Base-by-base conservation (phyloP, 768 basidiomycete genomes). In the Roridomyces roridus region DNA sequence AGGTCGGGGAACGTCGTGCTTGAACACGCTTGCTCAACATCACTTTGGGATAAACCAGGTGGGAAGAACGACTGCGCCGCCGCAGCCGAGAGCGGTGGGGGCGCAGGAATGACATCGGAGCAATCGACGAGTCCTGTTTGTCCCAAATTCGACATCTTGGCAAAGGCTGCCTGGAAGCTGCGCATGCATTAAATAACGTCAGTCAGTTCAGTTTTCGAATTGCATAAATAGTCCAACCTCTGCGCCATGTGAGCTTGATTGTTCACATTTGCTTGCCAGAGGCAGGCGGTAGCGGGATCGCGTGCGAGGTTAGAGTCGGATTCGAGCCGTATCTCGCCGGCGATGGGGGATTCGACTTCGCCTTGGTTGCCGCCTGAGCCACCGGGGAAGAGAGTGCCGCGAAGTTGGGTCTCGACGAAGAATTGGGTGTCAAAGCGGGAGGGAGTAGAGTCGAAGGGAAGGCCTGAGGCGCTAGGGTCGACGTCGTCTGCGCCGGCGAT, bases 51-150 rank as follows among this genome's bases (percentile, higher is more conserved):
- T n/a, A n/a, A n/a, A n/a, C n/a, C n/a, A n/a, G n/a, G n/a, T n/a
- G n/a, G n/a, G n/a, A n/a, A n/a, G n/a, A n/a, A n/a, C n/a, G n/a
- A n/a, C n/a, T n/a, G n/a, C n/a, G n/a, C n/a, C n/a, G n/a, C n/a
- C n/a, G n/a, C n/a, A n/a, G n/a, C n/a, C n/a, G n/a, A n/a, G 34
- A 51, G 37, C 18, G 67, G 51, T n/a, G 42, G 51, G 11, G 65
- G 63, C 21, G 54, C 48, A 17, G 74, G 74, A 15, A 75, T 71
- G 44, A 73, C 69, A 24, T 75, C 73, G 4, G 73, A 74, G 60
- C 75, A 77, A 60, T 75, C 75, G 35, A 72, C 50, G 51, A 75
- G 56, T 2, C 55, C 51, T 26, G 29, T 67, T 35, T 73, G 69
- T 17, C 72, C 74, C 34, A 72, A 53, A 14, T 68, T 55, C 6